Conservation (phyloP, 2,329 filamentous ascomycete species). For the Trichoderma atrobrunneum region DNA sequence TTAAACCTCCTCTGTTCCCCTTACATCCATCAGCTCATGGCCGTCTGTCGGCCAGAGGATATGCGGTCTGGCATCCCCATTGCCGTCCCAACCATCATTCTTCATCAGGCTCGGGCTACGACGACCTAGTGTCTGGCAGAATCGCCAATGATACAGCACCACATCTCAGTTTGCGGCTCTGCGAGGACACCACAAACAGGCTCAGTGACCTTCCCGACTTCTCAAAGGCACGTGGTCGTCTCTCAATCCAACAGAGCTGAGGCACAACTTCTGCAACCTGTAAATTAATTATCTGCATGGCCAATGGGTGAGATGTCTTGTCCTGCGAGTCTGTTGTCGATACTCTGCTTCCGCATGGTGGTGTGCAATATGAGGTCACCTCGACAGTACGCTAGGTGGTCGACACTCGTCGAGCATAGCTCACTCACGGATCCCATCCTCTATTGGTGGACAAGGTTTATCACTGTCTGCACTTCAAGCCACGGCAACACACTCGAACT, state of each 20-base stretch:
- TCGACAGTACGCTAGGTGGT: neutral
- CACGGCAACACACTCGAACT: neutral
- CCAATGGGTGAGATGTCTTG: neutral
- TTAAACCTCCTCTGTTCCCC: neutral
- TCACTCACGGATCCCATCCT: neutral
- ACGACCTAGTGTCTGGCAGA: neutral
- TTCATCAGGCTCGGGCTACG: neutral
- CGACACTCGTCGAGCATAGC: neutral
- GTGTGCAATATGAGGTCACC: conserved; percentile 10
- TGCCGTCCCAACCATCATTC: neutral
- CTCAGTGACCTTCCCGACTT: neutral
- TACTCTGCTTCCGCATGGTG: conserved; percentile 2
- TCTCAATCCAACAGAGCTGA: neutral
- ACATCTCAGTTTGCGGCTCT: conserved; percentile 30
- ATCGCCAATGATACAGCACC: conserved; percentile 29
- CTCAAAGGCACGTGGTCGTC: conserved; percentile 5
- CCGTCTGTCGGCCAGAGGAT: neutral
- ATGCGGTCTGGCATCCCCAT: neutral
- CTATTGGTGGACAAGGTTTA: neutral
- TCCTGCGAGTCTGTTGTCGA: neutral
- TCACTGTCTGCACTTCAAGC: neutral
- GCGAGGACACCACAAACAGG: conserved; percentile 20
- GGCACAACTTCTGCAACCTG: neutral
- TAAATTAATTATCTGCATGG: neutral
- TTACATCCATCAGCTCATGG: neutral